Evolutionary conservation across 1,284 basidiomycete genomes (phyloP), one percentile per base, ranked within the genome.

Genomic region (Trametes versicolor): DNA sequence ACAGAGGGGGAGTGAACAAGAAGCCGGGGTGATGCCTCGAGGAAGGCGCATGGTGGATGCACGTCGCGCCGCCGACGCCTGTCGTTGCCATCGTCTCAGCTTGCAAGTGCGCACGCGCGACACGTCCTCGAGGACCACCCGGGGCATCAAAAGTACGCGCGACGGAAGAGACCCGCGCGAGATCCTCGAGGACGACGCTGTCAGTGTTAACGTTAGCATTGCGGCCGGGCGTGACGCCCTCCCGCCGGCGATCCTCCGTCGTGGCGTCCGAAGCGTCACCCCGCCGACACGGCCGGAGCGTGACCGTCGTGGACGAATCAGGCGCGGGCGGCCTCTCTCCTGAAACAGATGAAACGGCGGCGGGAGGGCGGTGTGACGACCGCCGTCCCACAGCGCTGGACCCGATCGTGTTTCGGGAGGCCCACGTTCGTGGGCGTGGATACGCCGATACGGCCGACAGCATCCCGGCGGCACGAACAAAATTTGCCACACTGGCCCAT

Each of bases 131-230:
- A 48, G 45, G 45, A 25, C 3, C 29, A 32, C 15, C 45, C 45
- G 45, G 45, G 21, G 45, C 45, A 48, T 48, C 45, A 48, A 27
- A 27, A 48, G 25, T 48, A 48, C 45, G 45, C 45, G 45, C 41
- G 41, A 43, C 41, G 41, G 15, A 17, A 17, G 4, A 17, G 6
- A 17, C 25, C 45, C 45, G 25, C 45, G 45, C 45, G 45, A 48
- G 45, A 48, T 48, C 48, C 48, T 50, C 48, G 48, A 50, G 48
- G 48, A 29, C 12, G 48, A 29, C 45, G 21, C 41, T 43, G 41
- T n/a, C 17, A 43, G 19, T 17, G 41, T 43, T 43, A 43, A 43
- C 41, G 41, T 43, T 43, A 43, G n/a, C 41, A 10, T 39, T 39
- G 37, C 37, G 37, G 19, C 3, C 19, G 41, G 8, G 25, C 45